These are phyloP conservation scores for Oropetium thomaeum DNA, from an alignment of 176 grass and related monocot species.

Conservation along the genomic window DNA sequence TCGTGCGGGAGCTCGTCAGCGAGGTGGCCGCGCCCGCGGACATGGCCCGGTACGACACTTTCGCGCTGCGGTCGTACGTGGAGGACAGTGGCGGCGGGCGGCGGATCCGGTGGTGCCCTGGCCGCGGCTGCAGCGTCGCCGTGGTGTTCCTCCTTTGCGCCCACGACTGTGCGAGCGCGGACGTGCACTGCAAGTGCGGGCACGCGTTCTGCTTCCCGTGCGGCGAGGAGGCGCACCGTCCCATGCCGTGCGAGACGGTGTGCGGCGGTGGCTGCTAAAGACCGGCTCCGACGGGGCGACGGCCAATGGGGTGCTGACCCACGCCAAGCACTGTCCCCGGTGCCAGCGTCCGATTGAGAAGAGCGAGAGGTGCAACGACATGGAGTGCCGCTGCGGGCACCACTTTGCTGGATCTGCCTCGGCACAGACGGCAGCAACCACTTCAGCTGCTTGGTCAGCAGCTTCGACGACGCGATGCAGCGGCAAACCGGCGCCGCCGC, in stretches of 20 bases:
- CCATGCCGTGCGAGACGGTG: slow-evolving; percentile 28
- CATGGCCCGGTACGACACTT: neutral
- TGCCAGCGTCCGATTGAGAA: slow-evolving; percentile 31
- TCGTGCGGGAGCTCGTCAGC: slow-evolving; percentile 13
- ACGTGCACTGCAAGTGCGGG: slow-evolving; percentile 27
- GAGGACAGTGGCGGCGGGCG: slow-evolving; percentile 1
- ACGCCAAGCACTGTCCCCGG: slow-evolving; percentile 30
- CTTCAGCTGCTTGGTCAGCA: neutral
- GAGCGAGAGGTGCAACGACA: slow-evolving; percentile 29
- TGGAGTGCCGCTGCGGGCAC: slow-evolving; percentile 21
- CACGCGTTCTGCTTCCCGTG: slow-evolving; percentile 25
- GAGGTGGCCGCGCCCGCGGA: neutral
- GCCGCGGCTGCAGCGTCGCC: slow-evolving; percentile 8
- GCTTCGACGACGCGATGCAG: too few relatives aligned
- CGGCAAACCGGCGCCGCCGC: too few relatives aligned
- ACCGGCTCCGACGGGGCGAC: slow-evolving; percentile 12
- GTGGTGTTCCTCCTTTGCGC: neutral
- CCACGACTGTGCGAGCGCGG: neutral
- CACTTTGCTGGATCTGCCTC: slow-evolving; percentile 39
- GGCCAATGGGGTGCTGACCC: slow-evolving; percentile 19
- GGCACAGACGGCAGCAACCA: neutral
- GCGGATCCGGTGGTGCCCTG: slow-evolving; percentile 36
- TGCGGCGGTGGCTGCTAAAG: slow-evolving; percentile 32
- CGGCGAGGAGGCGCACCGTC: slow-evolving; percentile 42
- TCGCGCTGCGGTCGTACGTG: slow-evolving; percentile 31